A percentile compares a stretch with the other conserved stretches of the same genome.
These are phyloP conservation scores for Hypericum perforatum DNA, from an alignment of 345 rosid genomes.

Conservation along the genomic window DNA sequence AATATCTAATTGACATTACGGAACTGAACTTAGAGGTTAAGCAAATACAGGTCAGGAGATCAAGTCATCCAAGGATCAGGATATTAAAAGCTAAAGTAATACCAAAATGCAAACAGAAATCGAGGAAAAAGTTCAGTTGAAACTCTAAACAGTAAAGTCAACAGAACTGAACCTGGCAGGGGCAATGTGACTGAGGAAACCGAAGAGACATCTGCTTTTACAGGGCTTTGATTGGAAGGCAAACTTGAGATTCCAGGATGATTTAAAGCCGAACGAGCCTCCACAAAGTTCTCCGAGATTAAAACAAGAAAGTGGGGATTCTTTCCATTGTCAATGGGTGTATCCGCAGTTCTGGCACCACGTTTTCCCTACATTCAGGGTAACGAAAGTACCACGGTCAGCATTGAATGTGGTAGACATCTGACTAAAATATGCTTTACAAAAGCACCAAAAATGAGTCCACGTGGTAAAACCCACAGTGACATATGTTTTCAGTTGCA, in stretches of 20 bases:
- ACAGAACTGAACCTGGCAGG: constrained; percentile 45
- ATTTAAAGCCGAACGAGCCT: constrained; percentile 84
- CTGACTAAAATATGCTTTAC: no score
- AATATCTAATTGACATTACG: no score
- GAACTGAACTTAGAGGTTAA: no score
- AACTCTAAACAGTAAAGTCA: constrained; percentile 37
- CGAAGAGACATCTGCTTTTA: constrained; percentile 71
- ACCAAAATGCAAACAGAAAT: no score
- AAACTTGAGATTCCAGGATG: constrained; percentile 55
- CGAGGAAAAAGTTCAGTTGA: not conserved
- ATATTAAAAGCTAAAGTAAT: no score
- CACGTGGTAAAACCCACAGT: not conserved
- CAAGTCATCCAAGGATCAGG: no score
- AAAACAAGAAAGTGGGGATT: constrained; percentile 74
- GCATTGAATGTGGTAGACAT: no score
- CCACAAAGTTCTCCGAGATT: constrained; percentile 81
- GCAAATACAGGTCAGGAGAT: no score
- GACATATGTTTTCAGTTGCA: constrained; percentile 15
- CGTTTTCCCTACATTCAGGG: constrained; percentile 56
- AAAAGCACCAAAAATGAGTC: no score
- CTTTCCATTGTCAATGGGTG: constrained; percentile 52
- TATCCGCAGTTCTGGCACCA: constrained; percentile 53
- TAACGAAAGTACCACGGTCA: no score
- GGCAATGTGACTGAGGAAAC: constrained; percentile 56
- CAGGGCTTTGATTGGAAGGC: constrained; percentile 60